Percentiles rank a stretch among this genome's conserved stretches.
phyloP scores from a whole-genome alignment of 169 alveolate genomes.

The Plasmodium reichenowi region DNA sequence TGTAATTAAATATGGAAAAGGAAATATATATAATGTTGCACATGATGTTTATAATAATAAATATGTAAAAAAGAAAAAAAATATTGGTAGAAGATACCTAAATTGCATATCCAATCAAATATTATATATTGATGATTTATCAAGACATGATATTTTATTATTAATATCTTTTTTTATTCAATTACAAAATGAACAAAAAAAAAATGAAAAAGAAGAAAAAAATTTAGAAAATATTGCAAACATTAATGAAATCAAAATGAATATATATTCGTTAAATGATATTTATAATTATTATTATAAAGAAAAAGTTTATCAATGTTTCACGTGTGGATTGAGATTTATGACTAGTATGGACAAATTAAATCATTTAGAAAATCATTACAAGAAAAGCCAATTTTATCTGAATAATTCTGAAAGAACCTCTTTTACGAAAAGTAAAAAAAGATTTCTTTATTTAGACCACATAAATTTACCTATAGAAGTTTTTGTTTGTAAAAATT shows the following conservation, averaged over 20 bases:
- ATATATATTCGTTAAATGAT: conserved; percentile 51
- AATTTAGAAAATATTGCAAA: conserved; percentile 60
- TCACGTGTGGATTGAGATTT: conserved; percentile 71
- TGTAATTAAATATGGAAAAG: background rate
- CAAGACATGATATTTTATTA: conserved; percentile 45
- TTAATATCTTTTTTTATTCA: conserved; percentile 38
- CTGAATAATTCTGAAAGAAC: conserved; percentile 18
- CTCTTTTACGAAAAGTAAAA: conserved; percentile 17
- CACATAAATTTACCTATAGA: conserved; percentile 69
- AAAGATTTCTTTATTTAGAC: conserved; percentile 29
- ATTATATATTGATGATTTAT: conserved; percentile 53
- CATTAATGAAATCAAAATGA: conserved; percentile 35
- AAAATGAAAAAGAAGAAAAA: conserved; percentile 72
- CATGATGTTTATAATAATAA: background rate
- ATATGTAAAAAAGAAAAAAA: background rate
- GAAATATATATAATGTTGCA: background rate
- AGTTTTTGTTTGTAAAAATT: conserved; percentile 58
- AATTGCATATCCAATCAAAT: conserved; percentile 64
- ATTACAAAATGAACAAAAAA: conserved; percentile 71
- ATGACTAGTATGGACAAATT: conserved; percentile 55
- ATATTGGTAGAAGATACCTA: conserved; percentile 37
- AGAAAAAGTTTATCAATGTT: conserved; percentile 49
- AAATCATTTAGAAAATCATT: conserved; percentile 74
- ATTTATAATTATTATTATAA: conserved; percentile 35
- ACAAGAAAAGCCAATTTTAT: conserved; percentile 21